Conservation (phyloP, 2,329 filamentous ascomycete genomes). For the Venturia carpophila region DNA sequence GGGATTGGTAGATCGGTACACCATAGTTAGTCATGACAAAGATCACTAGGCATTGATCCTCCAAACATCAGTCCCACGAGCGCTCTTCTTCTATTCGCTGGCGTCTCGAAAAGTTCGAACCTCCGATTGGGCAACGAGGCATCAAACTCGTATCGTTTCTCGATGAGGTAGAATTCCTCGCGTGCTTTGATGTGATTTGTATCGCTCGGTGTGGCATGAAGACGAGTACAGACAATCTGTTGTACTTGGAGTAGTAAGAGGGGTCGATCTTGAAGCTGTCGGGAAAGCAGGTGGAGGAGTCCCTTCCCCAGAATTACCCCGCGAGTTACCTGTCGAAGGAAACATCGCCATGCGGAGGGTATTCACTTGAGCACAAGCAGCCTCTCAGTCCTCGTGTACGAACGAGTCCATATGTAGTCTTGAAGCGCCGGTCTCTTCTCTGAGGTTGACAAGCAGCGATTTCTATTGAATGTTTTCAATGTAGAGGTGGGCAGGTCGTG, state of each 20-base stretch:
- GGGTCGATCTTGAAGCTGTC: neutral
- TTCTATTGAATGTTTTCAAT: no score
- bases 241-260: neutral
- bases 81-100: conserved; percentile 34
- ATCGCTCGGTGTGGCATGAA: conserved; percentile 28
- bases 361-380: neutral
- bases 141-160: conserved; percentile 38
- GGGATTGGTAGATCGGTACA: conserved; percentile 23
- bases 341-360: neutral
- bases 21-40: conserved; percentile 22
- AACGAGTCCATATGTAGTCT: neutral
- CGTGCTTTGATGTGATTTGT: conserved; percentile 33
- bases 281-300: neutral
- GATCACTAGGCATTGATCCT: conserved; percentile 30
- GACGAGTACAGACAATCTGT: neutral
- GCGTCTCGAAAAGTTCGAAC: conserved; percentile 38
- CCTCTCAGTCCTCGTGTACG: neutral
- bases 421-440: no score
- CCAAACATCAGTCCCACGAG: conserved; percentile 37
- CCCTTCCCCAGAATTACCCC: neutral
- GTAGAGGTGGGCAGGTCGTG: no score
- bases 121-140: conserved; percentile 23
- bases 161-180: conserved; percentile 39
- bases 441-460: no score
- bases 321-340: neutral